Percentiles rank a stretch among this genome's conserved stretches.
These are phyloP conservation scores for Microsporum ferrugineum DNA, from an alignment of 2,329 filamentous ascomycete species.

Conservation along the genomic window DNA sequence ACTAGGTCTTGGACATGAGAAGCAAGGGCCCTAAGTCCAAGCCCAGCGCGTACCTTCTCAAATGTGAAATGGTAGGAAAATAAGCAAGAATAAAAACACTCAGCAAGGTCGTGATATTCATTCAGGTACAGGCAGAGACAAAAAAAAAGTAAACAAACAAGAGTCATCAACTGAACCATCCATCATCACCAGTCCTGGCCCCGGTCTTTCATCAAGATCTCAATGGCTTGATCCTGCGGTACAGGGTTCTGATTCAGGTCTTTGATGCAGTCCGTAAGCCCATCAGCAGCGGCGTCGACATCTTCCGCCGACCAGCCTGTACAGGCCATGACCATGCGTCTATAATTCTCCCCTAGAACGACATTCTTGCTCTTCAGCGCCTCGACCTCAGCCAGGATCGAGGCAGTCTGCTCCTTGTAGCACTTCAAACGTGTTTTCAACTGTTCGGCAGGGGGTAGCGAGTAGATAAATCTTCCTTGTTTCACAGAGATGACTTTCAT, in stretches of 20 bases:
- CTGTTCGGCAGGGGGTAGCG: constrained; percentile 49
- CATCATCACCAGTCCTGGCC: constrained; percentile 32
- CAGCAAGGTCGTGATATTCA: not conserved
- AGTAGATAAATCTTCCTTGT: constrained; percentile 34
- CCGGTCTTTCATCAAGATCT: constrained; percentile 35
- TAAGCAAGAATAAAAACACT: not conserved
- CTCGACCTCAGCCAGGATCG: constrained; percentile 55
- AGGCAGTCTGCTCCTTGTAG: constrained; percentile 56
- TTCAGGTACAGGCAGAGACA: not conserved
- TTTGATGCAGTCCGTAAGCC: constrained; percentile 75
- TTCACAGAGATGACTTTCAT: constrained; percentile 27
- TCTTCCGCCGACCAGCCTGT: constrained; percentile 66
- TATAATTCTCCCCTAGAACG: constrained; percentile 77
- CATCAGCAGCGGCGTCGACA: constrained; percentile 69
- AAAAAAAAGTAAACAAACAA: not conserved
- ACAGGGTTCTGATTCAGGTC: constrained; percentile 52
- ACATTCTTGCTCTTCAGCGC: constrained; percentile 66
- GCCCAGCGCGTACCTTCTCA: not conserved
- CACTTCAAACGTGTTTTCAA: constrained; percentile 59
- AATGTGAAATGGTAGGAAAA: not conserved
- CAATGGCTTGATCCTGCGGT: constrained; percentile 34
- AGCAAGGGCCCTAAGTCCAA: not conserved
- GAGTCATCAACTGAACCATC: not conserved
- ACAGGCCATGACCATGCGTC: constrained; percentile 76
- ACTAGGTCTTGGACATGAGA: not conserved